Evolutionary conservation across 306 rosid genomes (phyloP).

Genomic region (Trifolium subterraneum): DNA sequence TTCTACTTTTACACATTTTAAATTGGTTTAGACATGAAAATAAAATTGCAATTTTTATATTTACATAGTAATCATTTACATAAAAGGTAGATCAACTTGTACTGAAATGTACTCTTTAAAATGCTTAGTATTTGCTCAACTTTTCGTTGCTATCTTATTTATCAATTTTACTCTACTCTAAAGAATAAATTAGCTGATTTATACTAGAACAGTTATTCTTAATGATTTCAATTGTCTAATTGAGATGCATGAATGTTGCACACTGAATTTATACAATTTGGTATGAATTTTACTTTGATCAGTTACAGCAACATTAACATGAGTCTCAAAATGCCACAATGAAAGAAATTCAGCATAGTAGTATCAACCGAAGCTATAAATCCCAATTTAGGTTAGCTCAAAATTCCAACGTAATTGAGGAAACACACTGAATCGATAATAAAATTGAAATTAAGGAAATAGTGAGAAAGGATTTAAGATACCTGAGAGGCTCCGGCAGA

Average conservation of each 20-base stretch:
- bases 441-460: background rate
- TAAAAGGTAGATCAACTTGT: too few relatives aligned
- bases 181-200: background rate
- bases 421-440: background rate
- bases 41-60: too few relatives aligned
- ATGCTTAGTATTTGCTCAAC: background rate
- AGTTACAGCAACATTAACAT: background rate
- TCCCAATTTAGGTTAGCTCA: background rate
- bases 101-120: too few relatives aligned
- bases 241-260: conserved; percentile 2
- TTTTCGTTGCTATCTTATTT: background rate
- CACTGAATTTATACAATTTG: background rate
- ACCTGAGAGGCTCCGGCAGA: conserved; percentile 73
- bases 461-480: background rate
- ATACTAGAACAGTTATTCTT: background rate
- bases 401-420: background rate
- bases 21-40: background rate
- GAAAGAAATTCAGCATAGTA: too few relatives aligned
- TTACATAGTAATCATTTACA: too few relatives aligned
- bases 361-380: background rate
- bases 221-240: background rate
- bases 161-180: background rate
- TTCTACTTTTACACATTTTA: background rate
- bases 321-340: too few relatives aligned
- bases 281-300: background rate